phyloP scores from a whole-genome alignment of 768 basidiomycete genomes.

The Lactarius hatsudake region DNA sequence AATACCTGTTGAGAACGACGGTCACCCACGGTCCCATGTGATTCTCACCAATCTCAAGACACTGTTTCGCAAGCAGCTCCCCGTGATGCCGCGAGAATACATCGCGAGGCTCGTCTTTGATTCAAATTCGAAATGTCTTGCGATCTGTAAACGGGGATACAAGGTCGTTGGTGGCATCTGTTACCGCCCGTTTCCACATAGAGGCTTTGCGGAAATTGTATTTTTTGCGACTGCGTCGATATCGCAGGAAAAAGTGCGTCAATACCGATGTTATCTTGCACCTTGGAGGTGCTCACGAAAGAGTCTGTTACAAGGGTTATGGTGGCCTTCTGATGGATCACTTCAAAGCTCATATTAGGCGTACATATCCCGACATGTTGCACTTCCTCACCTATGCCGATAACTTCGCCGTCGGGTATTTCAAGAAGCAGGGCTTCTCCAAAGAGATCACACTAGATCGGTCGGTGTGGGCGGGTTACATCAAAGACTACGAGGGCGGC shows the following conservation, averaged over 20 bases:
- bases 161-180: conserved; percentile 98
- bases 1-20: conserved; percentile 81
- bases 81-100: conserved; percentile 99
- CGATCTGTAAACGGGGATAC: conserved; percentile 91
- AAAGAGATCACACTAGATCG: conserved; percentile 95
- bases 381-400: conserved; percentile 98
- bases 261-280: neutral
- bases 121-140: conserved; percentile 85
- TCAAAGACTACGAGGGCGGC: conserved; percentile 99
- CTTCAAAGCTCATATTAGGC: conserved; percentile 89
- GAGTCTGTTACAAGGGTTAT: conserved; percentile 69
- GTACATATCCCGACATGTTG: conserved; percentile 81
- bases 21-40: conserved; percentile 68
- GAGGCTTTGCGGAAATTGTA: conserved; percentile 96
- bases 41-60: conserved; percentile 95
- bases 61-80: conserved; percentile 94
- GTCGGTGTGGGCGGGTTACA: conserved; percentile 95
- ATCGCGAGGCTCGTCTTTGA: conserved; percentile 96
- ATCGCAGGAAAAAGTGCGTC: conserved; percentile 90
- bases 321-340: conserved; percentile 99
- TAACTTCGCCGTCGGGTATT: conserved; percentile 98
- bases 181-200: conserved; percentile 91
- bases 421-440: conserved; percentile 98
- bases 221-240: conserved; percentile 97
- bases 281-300: neutral